A percentile compares a stretch with the other conserved stretches of the same genome.
Evolutionary conservation across 768 basidiomycete species (phyloP).

Genomic region (Favolaschia claudopus): DNA sequence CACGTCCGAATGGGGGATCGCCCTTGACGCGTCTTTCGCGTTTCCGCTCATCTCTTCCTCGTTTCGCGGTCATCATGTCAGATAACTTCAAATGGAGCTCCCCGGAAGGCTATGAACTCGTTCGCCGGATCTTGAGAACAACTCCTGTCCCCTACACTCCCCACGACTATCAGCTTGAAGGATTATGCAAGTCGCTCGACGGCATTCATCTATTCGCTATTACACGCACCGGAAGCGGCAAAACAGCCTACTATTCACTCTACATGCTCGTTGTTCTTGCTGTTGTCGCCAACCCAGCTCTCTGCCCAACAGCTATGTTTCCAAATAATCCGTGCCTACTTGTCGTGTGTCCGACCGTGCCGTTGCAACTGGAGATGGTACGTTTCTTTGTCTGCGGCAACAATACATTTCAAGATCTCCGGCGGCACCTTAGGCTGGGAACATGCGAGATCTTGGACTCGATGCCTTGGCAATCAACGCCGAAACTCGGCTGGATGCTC

Average conservation of each 20-base stretch:
- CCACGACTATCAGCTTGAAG: too few species aligned
- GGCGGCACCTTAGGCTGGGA: background rate
- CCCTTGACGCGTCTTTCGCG: too few species aligned
- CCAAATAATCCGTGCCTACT: slow-evolving; percentile 24
- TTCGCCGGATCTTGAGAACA: too few species aligned
- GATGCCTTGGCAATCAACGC: slow-evolving; percentile 20
- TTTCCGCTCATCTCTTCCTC: too few species aligned
- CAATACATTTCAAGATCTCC: background rate
- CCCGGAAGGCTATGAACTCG: too few species aligned
- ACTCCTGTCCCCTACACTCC: too few species aligned
- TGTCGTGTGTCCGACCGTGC: slow-evolving; percentile 26
- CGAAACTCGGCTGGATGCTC: slow-evolving; percentile 15
- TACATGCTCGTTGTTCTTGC: slow-evolving; percentile 26
- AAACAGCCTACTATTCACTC: slow-evolving; percentile 23
- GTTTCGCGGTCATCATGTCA: too few species aligned
- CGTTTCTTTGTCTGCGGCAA: background rate
- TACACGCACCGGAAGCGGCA: slow-evolving; percentile 32
- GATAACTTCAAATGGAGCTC: too few species aligned
- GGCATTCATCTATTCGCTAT: too few species aligned
- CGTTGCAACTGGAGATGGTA: slow-evolving; percentile 30
- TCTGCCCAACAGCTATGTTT: slow-evolving; percentile 14
- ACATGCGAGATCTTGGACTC: background rate
- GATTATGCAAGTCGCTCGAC: too few species aligned
- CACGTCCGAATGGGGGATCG: too few species aligned
- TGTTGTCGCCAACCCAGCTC: slow-evolving; percentile 12